Percentiles rank a stretch among this genome's conserved stretches.
phyloP scores from a whole-genome alignment of 495 filamentous ascomycete species.

The Cudoniella acicularis region DNA sequence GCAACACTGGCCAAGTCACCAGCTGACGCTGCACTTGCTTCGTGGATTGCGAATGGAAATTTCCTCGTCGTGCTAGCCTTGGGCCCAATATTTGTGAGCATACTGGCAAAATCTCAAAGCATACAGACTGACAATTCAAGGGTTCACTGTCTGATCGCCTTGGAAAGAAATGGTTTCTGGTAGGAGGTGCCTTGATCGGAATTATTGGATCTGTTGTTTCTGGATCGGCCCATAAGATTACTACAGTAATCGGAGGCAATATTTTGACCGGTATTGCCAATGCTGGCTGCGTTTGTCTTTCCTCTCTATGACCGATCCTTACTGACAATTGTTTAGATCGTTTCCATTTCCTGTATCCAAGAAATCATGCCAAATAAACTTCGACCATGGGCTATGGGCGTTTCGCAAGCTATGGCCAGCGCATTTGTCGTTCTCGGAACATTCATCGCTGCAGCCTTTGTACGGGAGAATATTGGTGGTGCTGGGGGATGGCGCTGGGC shows the following conservation, averaged over 20 bases:
- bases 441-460: constrained; percentile 14
- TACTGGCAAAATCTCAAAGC: too few relatives aligned
- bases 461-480: constrained; percentile 15
- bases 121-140: not conserved
- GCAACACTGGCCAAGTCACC: constrained; percentile 9
- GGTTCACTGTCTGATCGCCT: constrained; percentile 14
- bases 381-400: constrained; percentile 12
- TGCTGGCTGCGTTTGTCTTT: constrained; percentile 10
- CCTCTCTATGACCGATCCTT: not conserved
- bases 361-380: constrained; percentile 17
- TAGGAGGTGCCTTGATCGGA: constrained; percentile 9
- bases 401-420: constrained; percentile 13
- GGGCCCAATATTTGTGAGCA: constrained; percentile 13
- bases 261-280: constrained; percentile 16
- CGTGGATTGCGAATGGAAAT: constrained; percentile 19
- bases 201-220: constrained; percentile 8
- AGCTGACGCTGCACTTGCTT: constrained; percentile 10
- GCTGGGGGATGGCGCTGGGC: constrained; percentile 15
- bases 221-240: constrained; percentile 13
- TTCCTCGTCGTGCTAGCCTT: constrained; percentile 15
- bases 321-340: constrained; percentile 1
- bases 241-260: constrained; percentile 11
- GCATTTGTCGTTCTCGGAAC: constrained; percentile 17
- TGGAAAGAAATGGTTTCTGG: constrained; percentile 20
- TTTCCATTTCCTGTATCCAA: constrained; percentile 18